These are phyloP conservation scores for Carex cristatella DNA, from an alignment of 176 grass and related monocot species.

Conservation along the genomic window DNA sequence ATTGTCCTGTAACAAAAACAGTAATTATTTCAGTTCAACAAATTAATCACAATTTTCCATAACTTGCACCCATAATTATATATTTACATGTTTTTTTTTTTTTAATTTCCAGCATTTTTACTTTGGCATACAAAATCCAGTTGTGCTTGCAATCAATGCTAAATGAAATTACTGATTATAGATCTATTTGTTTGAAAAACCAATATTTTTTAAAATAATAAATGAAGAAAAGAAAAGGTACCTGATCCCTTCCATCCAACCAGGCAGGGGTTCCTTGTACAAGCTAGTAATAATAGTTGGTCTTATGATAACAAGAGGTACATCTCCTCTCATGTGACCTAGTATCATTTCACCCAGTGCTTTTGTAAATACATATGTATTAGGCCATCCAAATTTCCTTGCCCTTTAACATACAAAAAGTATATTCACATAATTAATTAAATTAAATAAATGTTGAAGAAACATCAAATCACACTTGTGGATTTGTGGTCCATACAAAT, in stretches of 20 bases:
- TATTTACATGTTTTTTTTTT: background rate
- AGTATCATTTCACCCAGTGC: slow-evolving; percentile 72
- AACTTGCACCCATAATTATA: background rate
- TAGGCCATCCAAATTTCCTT: slow-evolving; percentile 65
- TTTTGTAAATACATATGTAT: slow-evolving; percentile 84
- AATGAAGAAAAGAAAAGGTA: background rate
- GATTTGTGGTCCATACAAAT: background rate
- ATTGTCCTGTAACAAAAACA: slow-evolving; percentile 42
- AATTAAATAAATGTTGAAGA: background rate
- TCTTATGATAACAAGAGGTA: slow-evolving; percentile 49
- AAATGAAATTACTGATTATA: too few species aligned
- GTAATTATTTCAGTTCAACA: background rate
- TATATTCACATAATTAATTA: slow-evolving; percentile 1
- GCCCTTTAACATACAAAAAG: slow-evolving; percentile 31
- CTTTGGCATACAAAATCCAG: background rate
- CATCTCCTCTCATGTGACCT: slow-evolving; percentile 11
- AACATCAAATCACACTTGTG: background rate
- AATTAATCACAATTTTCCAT: background rate
- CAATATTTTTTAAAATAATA: background rate
- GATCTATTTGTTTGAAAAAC: too few species aligned
- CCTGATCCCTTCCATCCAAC: slow-evolving; percentile 82
- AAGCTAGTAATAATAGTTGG: slow-evolving; percentile 78
- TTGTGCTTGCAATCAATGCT: background rate
- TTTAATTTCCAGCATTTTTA: background rate
- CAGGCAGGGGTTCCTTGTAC: slow-evolving; percentile 48